Conservation (phyloP, 2,329 filamentous ascomycete genomes). For the Aspergillus quadricinctus region DNA sequence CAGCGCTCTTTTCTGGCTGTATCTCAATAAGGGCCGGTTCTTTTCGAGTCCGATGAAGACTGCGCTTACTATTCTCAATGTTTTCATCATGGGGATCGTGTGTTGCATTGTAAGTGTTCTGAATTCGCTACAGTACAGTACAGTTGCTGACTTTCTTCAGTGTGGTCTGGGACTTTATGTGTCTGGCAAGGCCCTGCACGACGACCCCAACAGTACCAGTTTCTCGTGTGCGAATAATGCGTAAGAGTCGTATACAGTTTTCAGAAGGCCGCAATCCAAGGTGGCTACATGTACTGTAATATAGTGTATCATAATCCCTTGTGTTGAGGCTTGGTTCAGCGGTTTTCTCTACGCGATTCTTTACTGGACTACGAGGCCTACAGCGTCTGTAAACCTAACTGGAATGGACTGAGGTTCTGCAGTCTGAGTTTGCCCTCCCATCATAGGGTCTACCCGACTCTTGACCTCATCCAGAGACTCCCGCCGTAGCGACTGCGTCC, state of each 20-base stretch:
- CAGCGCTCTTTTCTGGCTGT: conserved; percentile 32
- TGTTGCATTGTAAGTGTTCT: conserved; percentile 19
- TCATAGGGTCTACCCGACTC: not conserved
- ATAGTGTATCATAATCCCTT: not conserved
- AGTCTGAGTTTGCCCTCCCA: not conserved
- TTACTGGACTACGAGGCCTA: not conserved
- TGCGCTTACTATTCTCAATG: conserved; percentile 21
- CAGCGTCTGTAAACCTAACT: not conserved
- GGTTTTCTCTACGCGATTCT: not conserved
- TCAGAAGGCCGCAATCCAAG: not conserved
- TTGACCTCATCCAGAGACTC: not conserved
- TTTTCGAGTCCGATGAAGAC: conserved; percentile 27
- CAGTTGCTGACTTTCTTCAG: conserved; percentile 9
- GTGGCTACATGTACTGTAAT: not conserved
- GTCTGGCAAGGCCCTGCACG: conserved; percentile 24
- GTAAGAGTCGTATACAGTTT: conserved; percentile 5
- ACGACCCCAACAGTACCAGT: conserved; percentile 17
- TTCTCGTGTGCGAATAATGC: conserved; percentile 25
- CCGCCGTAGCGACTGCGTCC: not conserved
- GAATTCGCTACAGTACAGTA: too few species aligned
- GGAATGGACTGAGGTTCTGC: not conserved
- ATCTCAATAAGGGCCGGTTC: conserved; percentile 31
- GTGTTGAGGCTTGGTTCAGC: too few species aligned
- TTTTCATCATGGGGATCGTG: conserved; percentile 17
- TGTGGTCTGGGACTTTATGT: conserved; percentile 25